A percentile compares a stretch with the other conserved stretches of the same genome.
Evolutionary conservation across 495 filamentous ascomycete genomes (phyloP).

Genomic region (Daldinia concentrica): DNA sequence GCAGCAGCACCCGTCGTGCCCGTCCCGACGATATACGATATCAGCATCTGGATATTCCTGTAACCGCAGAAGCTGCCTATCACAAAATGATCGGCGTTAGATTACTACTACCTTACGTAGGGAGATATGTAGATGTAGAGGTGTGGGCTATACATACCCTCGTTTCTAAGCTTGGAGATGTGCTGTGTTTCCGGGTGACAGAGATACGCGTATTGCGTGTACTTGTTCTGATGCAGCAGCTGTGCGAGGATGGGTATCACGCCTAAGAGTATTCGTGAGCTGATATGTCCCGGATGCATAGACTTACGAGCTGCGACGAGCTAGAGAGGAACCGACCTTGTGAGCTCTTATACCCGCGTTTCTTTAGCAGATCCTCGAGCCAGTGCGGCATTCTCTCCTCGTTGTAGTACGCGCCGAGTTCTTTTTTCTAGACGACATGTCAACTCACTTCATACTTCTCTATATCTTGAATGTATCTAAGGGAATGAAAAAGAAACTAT

Average conservation of each 20-base stretch:
- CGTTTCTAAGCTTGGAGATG: conserved; percentile 79
- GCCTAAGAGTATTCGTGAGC: conserved; percentile 51
- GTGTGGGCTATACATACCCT: conserved; percentile 54
- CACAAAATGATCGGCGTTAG: not conserved
- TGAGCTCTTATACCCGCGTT: conserved; percentile 65
- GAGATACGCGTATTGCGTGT: conserved; percentile 75
- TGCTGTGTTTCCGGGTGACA: conserved; percentile 82
- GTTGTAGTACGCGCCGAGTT: conserved; percentile 86
- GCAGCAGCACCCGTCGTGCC: conserved; percentile 64
- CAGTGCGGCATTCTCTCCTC: conserved; percentile 89
- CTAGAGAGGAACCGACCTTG: conserved; percentile 59
- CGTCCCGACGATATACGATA: conserved; percentile 76
- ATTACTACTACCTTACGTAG: no score
- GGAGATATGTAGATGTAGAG: not conserved
- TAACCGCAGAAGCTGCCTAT: conserved; percentile 95
- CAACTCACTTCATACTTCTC: not conserved
- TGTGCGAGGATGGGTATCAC: conserved; percentile 78
- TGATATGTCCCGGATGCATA: conserved; percentile 30
- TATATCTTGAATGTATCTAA: not conserved
- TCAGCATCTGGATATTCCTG: conserved; percentile 93
- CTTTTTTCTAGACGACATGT: conserved; percentile 53
- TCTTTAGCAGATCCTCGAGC: conserved; percentile 74
- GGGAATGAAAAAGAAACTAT: not conserved
- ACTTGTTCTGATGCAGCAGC: conserved; percentile 72
- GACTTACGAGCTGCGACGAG: conserved; percentile 40